phyloP scores from a whole-genome alignment of 495 filamentous ascomycete species.

The Aspergillus affinis region DNA sequence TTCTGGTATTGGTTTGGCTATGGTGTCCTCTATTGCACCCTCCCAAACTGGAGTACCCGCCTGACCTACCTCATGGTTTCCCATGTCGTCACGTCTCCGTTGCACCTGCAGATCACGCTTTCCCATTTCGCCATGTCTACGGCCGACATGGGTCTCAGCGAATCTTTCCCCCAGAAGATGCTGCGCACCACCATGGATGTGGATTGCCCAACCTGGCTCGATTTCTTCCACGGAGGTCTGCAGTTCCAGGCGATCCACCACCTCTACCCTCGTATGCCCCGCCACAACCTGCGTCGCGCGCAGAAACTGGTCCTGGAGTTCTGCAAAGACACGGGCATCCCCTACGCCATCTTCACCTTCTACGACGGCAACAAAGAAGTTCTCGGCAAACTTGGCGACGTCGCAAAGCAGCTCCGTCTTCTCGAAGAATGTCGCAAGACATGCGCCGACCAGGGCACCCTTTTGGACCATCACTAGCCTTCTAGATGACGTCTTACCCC shows the following conservation, averaged over 20 bases:
- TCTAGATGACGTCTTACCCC: background rate
- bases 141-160: constrained; percentile 77
- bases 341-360: constrained; percentile 93
- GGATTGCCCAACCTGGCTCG: constrained; percentile 91
- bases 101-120: constrained; percentile 95
- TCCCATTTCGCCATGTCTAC: constrained; percentile 98
- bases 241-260: constrained; percentile 98
- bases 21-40: constrained; percentile 69
- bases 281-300: constrained; percentile 83
- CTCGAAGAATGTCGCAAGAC: constrained; percentile 81
- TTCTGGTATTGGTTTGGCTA: constrained; percentile 98
- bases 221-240: constrained; percentile 93
- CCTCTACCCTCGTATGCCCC: constrained; percentile 88
- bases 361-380: constrained; percentile 89
- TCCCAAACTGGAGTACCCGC: constrained; percentile 69
- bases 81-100: constrained; percentile 80
- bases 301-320: constrained; percentile 87
- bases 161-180: constrained; percentile 97
- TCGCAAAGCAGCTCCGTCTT: constrained; percentile 83
- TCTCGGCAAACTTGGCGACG: constrained; percentile 78
- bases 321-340: constrained; percentile 86
- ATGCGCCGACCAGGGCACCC: constrained; percentile 43
- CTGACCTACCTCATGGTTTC: constrained; percentile 79
- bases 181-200: constrained; percentile 97
- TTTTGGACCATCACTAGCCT: constrained; percentile 33